Conservation (phyloP, 768 basidiomycete species). For the Crassisporium funariophilum region DNA sequence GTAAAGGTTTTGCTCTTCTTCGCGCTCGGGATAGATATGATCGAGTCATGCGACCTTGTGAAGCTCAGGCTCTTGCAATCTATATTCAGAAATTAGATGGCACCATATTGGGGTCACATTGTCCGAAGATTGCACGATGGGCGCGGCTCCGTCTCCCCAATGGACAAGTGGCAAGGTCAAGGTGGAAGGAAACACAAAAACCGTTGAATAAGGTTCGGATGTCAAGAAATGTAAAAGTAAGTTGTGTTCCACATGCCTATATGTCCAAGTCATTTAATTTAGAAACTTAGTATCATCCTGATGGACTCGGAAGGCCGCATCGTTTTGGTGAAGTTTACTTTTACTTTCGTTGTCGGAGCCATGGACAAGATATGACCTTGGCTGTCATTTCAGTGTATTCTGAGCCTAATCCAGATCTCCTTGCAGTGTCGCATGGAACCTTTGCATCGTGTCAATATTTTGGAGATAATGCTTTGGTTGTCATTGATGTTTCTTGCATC, state of each 20-base stretch:
- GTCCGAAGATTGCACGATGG: slow-evolving; percentile 1
- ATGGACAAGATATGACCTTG: slow-evolving; percentile 5
- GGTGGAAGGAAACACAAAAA: slow-evolving; percentile 11
- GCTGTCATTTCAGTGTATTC: slow-evolving; percentile 7
- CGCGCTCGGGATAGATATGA: slow-evolving; percentile 1
- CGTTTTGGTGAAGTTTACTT: slow-evolving; percentile 16
- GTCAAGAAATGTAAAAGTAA: slow-evolving; percentile 35
- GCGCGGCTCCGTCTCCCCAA: slow-evolving; percentile 1
- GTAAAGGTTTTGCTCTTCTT: slow-evolving; percentile 1
- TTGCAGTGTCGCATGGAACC: slow-evolving; percentile 4
- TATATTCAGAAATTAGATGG: not conserved
- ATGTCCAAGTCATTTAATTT: too few relatives aligned
- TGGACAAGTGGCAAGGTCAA: not conserved
- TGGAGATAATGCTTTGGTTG: slow-evolving; percentile 6
- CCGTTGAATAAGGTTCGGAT: slow-evolving; percentile 20
- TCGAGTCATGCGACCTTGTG: slow-evolving; percentile 1
- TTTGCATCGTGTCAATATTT: slow-evolving; percentile 7
- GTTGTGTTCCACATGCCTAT: too few relatives aligned
- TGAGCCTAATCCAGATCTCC: slow-evolving; percentile 1
- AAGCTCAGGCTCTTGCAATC: slow-evolving; percentile 5
- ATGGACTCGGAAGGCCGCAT: too few relatives aligned
- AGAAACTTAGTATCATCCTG: too few relatives aligned
- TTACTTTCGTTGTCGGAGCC: slow-evolving; percentile 6
- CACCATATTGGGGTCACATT: not conserved
- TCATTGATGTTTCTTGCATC: slow-evolving; percentile 5